Percentiles rank a stretch among this genome's conserved stretches.
Evolutionary conservation across 2,329 filamentous ascomycete species (phyloP).

Genomic region (Ceratocystis variospora): DNA sequence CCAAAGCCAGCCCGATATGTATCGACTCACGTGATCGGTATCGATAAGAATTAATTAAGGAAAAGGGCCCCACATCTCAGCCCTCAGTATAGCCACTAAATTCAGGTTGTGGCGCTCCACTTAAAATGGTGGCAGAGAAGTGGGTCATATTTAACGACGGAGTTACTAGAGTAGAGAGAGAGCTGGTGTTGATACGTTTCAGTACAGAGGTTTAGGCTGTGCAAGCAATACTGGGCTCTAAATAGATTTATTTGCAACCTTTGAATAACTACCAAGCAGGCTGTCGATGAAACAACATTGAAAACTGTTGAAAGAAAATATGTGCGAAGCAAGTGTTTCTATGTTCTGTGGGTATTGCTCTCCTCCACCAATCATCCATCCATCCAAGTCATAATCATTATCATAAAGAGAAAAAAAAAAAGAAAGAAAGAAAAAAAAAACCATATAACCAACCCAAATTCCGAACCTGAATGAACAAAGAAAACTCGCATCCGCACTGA

Average conservation of each 20-base stretch:
- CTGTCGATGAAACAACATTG: too few species aligned
- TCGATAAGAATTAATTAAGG: conserved; percentile 9
- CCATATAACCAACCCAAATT: conserved; percentile 9
- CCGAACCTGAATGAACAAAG: conserved; percentile 18
- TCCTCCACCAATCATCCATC: conserved; percentile 10
- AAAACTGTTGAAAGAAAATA: not conserved
- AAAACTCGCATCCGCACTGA: conserved; percentile 20
- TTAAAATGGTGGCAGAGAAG: not conserved
- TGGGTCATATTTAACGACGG: too few species aligned
- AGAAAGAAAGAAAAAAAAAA: conserved; percentile 15
- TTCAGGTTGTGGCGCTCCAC: not conserved
- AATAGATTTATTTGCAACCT: not conserved
- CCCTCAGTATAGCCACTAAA: not conserved
- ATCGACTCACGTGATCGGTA: conserved; percentile 14
- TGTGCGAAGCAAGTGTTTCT: conserved; percentile 15
- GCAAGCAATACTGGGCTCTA: not conserved
- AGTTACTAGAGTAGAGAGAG: too few species aligned
- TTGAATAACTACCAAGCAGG: too few species aligned
- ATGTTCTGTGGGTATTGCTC: conserved; percentile 19
- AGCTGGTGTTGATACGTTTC: too few species aligned
- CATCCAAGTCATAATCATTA: conserved; percentile 18
- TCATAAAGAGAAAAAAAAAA: conserved; percentile 17
- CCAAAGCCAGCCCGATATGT: conserved; percentile 15
- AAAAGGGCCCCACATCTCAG: not conserved
- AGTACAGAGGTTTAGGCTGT: too few species aligned